Evolutionary conservation across 1,284 basidiomycete species (phyloP).

Genomic region (Neolentinus lepideus): DNA sequence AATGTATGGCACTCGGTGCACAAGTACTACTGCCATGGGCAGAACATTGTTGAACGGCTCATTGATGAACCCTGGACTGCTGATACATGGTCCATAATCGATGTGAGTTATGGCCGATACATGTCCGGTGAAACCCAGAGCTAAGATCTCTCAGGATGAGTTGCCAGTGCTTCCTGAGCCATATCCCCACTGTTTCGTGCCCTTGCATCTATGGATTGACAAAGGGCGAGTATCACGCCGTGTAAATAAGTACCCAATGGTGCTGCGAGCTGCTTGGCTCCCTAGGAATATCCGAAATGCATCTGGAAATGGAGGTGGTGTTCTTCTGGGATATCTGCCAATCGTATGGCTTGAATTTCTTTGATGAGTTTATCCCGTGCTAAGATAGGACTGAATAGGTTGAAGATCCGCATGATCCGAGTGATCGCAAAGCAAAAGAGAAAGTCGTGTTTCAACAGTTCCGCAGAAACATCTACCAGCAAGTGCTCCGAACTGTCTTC

Average conservation of each 20-base stretch:
- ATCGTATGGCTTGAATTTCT: too few relatives aligned
- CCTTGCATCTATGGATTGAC: conserved; percentile 24
- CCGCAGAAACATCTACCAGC: conserved; percentile 20
- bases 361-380: too few relatives aligned
- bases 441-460: conserved; percentile 9
- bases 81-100: conserved; percentile 17
- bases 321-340: conserved; percentile 21
- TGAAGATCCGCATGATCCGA: conserved; percentile 17
- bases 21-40: conserved; percentile 14
- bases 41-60: conserved; percentile 11
- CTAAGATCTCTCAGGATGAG: too few relatives aligned
- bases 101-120: conserved; percentile 17
- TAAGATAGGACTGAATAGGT: too few relatives aligned
- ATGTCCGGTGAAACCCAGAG: too few relatives aligned
- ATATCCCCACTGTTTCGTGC: conserved; percentile 17
- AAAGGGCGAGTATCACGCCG: conserved; percentile 20
- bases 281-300: conserved; percentile 20
- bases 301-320: conserved; percentile 25
- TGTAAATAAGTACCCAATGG: conserved; percentile 22
- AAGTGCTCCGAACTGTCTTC: conserved; percentile 15
- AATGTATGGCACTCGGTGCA: conserved; percentile 16
- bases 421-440: conserved; percentile 7
- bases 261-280: conserved; percentile 17
- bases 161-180: conserved; percentile 6
- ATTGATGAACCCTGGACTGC: conserved; percentile 21